These are phyloP conservation scores for Suillus americanus DNA, from an alignment of 768 basidiomycete genomes.

Conservation along the genomic window DNA sequence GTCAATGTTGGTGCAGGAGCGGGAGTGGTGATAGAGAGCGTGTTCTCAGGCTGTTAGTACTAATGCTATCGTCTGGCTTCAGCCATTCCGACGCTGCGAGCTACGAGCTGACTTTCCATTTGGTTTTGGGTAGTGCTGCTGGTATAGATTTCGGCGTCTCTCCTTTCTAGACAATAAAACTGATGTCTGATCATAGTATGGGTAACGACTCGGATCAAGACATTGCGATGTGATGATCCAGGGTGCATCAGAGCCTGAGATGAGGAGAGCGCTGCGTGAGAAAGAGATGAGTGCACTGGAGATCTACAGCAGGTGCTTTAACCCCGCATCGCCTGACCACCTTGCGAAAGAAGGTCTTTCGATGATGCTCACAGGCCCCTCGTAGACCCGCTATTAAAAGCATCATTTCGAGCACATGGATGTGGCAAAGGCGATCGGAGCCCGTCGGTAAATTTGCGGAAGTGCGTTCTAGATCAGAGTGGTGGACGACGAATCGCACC, in stretches of 20 bases:
- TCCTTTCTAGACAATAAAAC: neutral
- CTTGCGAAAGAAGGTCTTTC: constrained; percentile 20
- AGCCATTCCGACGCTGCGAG: too few relatives aligned
- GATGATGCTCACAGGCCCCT: constrained; percentile 20
- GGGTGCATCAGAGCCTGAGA: constrained; percentile 74
- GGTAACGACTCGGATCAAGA: too few relatives aligned
- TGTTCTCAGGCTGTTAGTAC: too few relatives aligned
- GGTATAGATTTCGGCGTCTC: too few relatives aligned
- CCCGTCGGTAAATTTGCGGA: constrained; percentile 3
- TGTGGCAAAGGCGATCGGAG: constrained; percentile 2
- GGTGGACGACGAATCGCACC: constrained; percentile 51
- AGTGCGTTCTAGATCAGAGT: constrained; percentile 45
- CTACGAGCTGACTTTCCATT: too few relatives aligned
- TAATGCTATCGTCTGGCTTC: too few relatives aligned
- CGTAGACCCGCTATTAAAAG: constrained; percentile 17
- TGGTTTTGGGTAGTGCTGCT: too few relatives aligned
- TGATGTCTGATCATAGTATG: neutral
- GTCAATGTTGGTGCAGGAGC: too few relatives aligned
- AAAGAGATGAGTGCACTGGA: constrained; percentile 74
- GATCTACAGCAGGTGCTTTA: constrained; percentile 74
- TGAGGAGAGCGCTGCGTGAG: constrained; percentile 48
- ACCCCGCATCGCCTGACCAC: constrained; percentile 50
- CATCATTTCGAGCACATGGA: constrained; percentile 1
- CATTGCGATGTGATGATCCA: constrained; percentile 58
- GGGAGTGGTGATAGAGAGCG: too few relatives aligned